Evolutionary conservation across 2,329 filamentous ascomycete genomes (phyloP).

Genomic region (Trichophyton rubrum): DNA sequence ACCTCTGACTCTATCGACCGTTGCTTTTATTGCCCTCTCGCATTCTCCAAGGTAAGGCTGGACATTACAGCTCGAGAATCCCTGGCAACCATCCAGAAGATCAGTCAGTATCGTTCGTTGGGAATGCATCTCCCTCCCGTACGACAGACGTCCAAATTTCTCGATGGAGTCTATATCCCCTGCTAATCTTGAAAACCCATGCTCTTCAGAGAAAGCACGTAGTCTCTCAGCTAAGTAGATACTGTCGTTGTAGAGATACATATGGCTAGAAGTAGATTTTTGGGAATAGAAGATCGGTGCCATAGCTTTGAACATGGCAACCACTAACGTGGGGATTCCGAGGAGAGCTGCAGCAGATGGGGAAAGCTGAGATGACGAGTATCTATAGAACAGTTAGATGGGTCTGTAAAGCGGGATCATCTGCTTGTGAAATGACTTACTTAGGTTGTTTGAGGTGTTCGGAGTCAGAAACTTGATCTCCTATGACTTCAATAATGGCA

Average conservation of each 20-base stretch:
- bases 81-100: conserved; percentile 50
- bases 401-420: not conserved
- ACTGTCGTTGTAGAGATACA: conserved; percentile 55
- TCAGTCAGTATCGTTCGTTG: conserved; percentile 51
- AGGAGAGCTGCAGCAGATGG: conserved; percentile 34
- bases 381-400: conserved; percentile 12
- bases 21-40: conserved; percentile 46
- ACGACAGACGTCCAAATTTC: conserved; percentile 48
- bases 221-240: conserved; percentile 45
- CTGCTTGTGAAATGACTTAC: conserved; percentile 20
- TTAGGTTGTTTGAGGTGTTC: conserved; percentile 26
- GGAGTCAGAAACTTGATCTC: conserved; percentile 31
- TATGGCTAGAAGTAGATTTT: conserved; percentile 41
- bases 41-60: conserved; percentile 48
- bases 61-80: conserved; percentile 47
- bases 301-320: conserved; percentile 41
- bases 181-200: conserved; percentile 39
- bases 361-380: conserved; percentile 26
- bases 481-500: conserved; percentile 44
- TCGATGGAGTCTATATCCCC: conserved; percentile 45
- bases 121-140: conserved; percentile 52
- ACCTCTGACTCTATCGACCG: conserved; percentile 44
- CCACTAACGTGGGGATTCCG: conserved; percentile 34
- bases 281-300: conserved; percentile 35
- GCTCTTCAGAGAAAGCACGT: conserved; percentile 35